Evolutionary conservation across 345 rosid species (phyloP), one percentile per base, ranked within the genome.

Genomic region (Anacardium occidentale): DNA sequence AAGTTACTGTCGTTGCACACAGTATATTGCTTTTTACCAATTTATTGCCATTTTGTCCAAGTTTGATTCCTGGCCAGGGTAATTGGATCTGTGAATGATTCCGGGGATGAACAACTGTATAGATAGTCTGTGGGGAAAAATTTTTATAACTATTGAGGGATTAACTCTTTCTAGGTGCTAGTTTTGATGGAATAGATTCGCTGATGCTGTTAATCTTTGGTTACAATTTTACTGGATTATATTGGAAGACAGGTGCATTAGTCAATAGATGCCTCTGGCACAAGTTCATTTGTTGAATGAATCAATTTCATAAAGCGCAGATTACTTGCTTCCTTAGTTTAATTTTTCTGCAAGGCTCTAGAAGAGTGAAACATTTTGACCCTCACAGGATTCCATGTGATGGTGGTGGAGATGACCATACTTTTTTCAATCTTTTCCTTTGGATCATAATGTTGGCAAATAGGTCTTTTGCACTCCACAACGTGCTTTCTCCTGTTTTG

Each of bases 1-100:
- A 60, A 47, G 64, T 70, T 70, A 59, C 57, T 29, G 21, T 24
- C 24, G 69, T 66, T 24, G 42, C 37, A 48, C 25, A 65, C 14
- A 24, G 7, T 58, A 26, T 45, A 26, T 17, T n/a, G 25, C 25
- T 25, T 37, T 69, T 40, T 40, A 56, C 1, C 22, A 42, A 14
- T 26, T 40, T 25, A n/a, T 59, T 44, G 42, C 26, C 58, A 58
- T 25, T 70, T 44, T 58, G 40, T 34, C 9, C 37, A 56, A 21
- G 48, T 10, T 60, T n/a, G 14, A 13, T 60, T 47, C 40, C 21
- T 1, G 32, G 32, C 32, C 32, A 57, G 45, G 56, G 26, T 45
- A 26, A 44, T 25, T 42, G 34, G 64, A 57, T 24, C 40, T 42
- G 44, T 10, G 24, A 70, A 57, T 25, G 51, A 5, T 40, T 55